Evolutionary conservation across 768 basidiomycete species (phyloP).

Genomic region (Phlebiopsis flavidoalba): DNA sequence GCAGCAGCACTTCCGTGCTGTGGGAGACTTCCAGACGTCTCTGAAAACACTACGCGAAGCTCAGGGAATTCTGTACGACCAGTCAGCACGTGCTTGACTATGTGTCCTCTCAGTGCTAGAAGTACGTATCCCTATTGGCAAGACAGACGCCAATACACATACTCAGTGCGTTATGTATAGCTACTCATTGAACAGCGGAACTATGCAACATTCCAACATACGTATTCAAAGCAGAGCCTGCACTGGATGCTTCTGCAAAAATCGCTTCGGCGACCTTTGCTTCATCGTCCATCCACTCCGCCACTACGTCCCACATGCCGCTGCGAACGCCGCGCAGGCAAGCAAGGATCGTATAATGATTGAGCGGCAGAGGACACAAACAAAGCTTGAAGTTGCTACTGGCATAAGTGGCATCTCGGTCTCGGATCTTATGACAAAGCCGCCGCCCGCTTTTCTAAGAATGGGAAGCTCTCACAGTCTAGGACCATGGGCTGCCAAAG

Average conservation of each 20-base stretch:
- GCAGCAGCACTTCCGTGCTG: conserved; percentile 70
- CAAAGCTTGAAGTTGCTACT: conserved; percentile 77
- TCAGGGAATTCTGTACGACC: conserved; percentile 88
- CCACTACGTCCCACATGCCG: conserved; percentile 12
- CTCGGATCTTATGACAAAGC: conserved; percentile 71
- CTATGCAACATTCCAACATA: conserved; percentile 85
- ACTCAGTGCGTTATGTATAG: conserved; percentile 32
- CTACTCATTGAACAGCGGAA: conserved; percentile 82
- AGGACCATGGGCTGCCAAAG: conserved; percentile 77
- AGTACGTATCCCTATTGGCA: conserved; percentile 32
- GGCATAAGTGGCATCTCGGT: conserved; percentile 68
- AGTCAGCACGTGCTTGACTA: conserved; percentile 90
- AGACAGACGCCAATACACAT: background rate
- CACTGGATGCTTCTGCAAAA: conserved; percentile 55
- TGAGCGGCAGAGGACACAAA: conserved; percentile 64
- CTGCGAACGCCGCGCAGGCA: conserved; percentile 20
- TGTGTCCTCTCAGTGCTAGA: conserved; percentile 82
- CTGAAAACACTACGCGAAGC: conserved; percentile 86
- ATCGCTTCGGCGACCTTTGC: background rate
- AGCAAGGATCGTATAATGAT: conserved; percentile 44
- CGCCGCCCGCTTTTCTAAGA: conserved; percentile 67
- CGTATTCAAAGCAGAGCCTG: conserved; percentile 93
- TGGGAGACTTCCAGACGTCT: conserved; percentile 67
- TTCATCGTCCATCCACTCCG: background rate
- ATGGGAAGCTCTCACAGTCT: conserved; percentile 61